Evolutionary conservation across 164 flowering plant species (phyloP).

Genomic region (Stephania cephalantha): DNA sequence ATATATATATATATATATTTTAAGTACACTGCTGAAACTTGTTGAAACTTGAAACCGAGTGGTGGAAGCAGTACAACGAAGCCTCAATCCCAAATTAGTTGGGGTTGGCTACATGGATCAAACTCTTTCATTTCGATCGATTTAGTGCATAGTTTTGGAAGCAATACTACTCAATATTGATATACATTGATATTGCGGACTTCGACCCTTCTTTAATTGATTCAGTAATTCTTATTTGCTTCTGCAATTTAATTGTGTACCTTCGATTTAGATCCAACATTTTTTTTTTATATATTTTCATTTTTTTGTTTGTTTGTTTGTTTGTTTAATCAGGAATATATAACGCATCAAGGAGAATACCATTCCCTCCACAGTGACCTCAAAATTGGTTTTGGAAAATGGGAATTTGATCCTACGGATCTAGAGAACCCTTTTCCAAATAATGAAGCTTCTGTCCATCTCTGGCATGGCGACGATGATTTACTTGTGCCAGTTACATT

Average conservation of each 20-base stretch:
- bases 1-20: too few species aligned
- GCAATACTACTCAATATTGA: too few species aligned
- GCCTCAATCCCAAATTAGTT: too few species aligned
- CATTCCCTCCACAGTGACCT: conserved; percentile 51
- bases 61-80: too few species aligned
- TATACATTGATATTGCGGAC: too few species aligned
- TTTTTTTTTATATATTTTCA: neutral
- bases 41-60: too few species aligned
- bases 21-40: too few species aligned
- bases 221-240: neutral
- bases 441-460: conserved; percentile 57
- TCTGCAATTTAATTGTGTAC: neutral
- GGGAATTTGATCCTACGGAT: conserved; percentile 65
- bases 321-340: conserved; percentile 29
- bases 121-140: too few species aligned
- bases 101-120: too few species aligned
- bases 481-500: conserved; percentile 37
- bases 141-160: too few species aligned
- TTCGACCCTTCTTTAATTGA: too few species aligned
- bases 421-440: conserved; percentile 55
- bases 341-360: conserved; percentile 56
- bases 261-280: neutral
- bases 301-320: too few species aligned
- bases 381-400: conserved; percentile 55
- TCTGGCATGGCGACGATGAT: conserved; percentile 82